Base-by-base conservation (phyloP, 768 basidiomycete species). In the Mycena metata region DNA sequence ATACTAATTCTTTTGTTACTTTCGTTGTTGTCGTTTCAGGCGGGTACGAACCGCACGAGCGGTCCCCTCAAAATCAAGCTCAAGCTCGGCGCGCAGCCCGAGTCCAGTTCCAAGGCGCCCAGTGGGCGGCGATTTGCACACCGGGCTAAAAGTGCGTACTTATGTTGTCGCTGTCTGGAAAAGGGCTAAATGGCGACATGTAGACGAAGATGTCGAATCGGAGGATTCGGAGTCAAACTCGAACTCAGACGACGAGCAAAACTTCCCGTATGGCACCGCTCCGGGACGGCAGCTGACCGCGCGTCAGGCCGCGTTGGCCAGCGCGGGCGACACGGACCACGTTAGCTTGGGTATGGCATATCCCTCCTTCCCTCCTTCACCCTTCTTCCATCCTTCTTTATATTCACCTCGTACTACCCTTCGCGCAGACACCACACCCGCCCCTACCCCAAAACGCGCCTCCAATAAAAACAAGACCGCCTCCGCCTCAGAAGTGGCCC, bases 401-500 rank as follows among this genome's bases (percentile, higher is more conserved):
- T 24, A 45, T 16, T 10, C 39, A 10, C 39, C 39, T 4, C 39
- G 39, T 5, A 39, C 3, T 36, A n/a, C n/a, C n/a, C n/a, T n/a
- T 3, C 30, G 30, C 6, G 30, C 30, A 30, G 30, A 30, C 30
- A 30, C 30, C 30, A 3, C 3, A 30, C 30, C 30, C 30, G 3
- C 30, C 30, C 3, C 30, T 6, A 30, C 3, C 56, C 13, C 60
- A 5, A 6, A 43, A 19, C 30, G 16, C 24, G 15, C 23, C 12
- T 26, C 77, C 0, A 74, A 75, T 23, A 82, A 81, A 77, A 88
- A 88, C 75, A 84, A 86, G 67, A 81, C 84, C 17, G 76, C 84
- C 17, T 87, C 85, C 0, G 84, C 86, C 39, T 80, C 83, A 5
- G 89, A 90, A 74, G 80, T 89, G 13, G 89, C 88, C 0, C 78